phyloP scores from a whole-genome alignment of 2,329 filamentous ascomycete species.

The Phoma sp. region DNA sequence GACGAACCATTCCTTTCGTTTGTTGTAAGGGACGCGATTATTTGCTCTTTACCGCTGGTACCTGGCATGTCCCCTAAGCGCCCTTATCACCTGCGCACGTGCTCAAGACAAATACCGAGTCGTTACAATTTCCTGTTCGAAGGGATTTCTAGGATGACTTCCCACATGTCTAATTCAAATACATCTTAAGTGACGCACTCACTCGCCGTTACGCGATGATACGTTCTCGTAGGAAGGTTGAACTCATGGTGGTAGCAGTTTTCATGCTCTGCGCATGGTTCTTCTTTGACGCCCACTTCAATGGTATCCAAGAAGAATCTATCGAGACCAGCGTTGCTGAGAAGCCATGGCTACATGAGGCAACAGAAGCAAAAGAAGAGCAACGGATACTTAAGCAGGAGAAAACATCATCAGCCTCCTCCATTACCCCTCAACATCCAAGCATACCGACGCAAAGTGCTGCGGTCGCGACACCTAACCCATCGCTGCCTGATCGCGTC shows the following conservation, averaged over 20 bases:
- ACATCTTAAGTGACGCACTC: not conserved
- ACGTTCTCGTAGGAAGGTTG: constrained; percentile 19
- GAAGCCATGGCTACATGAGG: constrained; percentile 21
- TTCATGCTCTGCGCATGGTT: constrained; percentile 23
- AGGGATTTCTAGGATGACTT: not conserved
- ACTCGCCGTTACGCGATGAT: constrained; percentile 18
- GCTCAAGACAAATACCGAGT: constrained; percentile 6
- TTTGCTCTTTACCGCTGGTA: constrained; percentile 2
- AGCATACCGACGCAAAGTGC: constrained; percentile 12
- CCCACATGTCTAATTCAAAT: not conserved
- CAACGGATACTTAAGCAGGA: constrained; percentile 18
- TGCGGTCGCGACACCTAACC: constrained; percentile 14
- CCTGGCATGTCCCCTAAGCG: constrained; percentile 1
- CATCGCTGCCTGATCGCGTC: constrained; percentile 23
- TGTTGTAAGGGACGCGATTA: constrained; percentile 1
- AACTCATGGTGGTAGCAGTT: constrained; percentile 20
- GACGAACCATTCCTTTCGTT: not conserved
- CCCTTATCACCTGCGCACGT: constrained; percentile 8
- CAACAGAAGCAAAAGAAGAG: constrained; percentile 18
- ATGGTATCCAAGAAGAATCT: constrained; percentile 7
- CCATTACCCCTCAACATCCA: constrained; percentile 8
- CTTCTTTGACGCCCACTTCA: constrained; percentile 22
- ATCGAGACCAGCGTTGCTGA: constrained; percentile 6
- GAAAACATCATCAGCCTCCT: constrained; percentile 7
- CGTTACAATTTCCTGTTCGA: constrained; percentile 6